Base-by-base conservation (phyloP, 768 basidiomycete genomes). In the Phylloporus sp. region DNA sequence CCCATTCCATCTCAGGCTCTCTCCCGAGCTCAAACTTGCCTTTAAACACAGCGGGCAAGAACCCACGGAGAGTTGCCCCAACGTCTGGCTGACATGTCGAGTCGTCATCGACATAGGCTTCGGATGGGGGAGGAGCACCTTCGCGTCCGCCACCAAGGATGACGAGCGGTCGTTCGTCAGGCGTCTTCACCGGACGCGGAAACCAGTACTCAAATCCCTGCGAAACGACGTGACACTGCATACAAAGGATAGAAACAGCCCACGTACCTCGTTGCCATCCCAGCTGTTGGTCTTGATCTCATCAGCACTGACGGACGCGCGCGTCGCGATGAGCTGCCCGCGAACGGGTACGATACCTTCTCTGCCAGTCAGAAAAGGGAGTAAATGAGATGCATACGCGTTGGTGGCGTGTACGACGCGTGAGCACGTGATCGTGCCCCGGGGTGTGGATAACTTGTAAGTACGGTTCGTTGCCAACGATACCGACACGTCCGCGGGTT, bases 381-480 rank as follows among this genome's bases (percentile, higher is more conserved):
- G 73, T 31, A 95, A 78, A 58, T 87, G 77, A 4, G 85, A 80
- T 11, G 84, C 80, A 54, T 95, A 94, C 0, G 74, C 94, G 59
- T 97, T 97, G 10, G 91, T 94, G 0, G 90, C 91, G 63, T 94
- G 91, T 5, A 97, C 72, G 39, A 95, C 79, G 53, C 84, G 81
- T 18, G 73, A 67, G 55, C 86, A 84, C 5, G 63, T 36, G 20
- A 92, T 65, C 1, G 61, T 56, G 1, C 93, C 91, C n/a, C 90
- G 79, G 0, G 83, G 77, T 0, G 91, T 94, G 5, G 44, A 57
- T 9, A 67, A 38, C 13, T 29, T 42, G 40, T 54, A 63, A 7
- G 16, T 29, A 28, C 44, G 56, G n/a, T 49, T 35, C 4, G 28
- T 13, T 13, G 57, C 12, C 3, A 12, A 38, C n/a, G 55, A 50